Evolutionary conservation across 768 basidiomycete genomes (phyloP).

Genomic region (Mycena capillaripes): DNA sequence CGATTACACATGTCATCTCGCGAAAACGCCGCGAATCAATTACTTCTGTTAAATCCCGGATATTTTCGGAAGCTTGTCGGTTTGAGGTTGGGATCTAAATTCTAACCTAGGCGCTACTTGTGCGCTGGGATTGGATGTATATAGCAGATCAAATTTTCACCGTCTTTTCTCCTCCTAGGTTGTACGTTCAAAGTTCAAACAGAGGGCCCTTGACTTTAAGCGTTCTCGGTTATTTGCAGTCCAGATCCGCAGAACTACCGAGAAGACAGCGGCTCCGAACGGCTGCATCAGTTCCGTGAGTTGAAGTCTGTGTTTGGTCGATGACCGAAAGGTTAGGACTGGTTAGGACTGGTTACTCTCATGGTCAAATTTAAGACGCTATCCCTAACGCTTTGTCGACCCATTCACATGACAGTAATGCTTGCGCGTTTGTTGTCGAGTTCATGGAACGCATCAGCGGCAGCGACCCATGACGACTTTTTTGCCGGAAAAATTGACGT

Average conservation of each 20-base stretch:
- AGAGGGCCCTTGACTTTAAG: too few relatives aligned
- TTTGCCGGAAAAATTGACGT: conserved; percentile 3
- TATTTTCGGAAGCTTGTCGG: conserved; percentile 24
- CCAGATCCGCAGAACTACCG: conserved; percentile 26
- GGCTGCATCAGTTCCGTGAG: background rate
- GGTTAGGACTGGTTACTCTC: background rate
- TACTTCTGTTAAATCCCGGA: conserved; percentile 14
- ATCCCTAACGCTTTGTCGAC: background rate
- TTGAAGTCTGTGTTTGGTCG: background rate
- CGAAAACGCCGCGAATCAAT: background rate
- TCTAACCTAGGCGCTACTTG: too few relatives aligned
- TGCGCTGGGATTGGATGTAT: too few relatives aligned
- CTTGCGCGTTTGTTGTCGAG: too few relatives aligned
- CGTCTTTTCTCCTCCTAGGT: too few relatives aligned
- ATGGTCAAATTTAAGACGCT: too few relatives aligned
- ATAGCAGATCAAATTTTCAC: too few relatives aligned
- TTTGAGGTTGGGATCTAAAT: too few relatives aligned
- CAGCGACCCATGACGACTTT: background rate
- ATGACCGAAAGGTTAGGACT: background rate
- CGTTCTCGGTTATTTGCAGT: too few relatives aligned
- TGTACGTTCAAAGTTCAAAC: too few relatives aligned
- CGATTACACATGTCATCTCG: too few relatives aligned
- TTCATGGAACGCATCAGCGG: background rate
- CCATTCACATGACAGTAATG: background rate
- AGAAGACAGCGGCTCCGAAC: conserved; percentile 1